Base-by-base conservation (phyloP, 2,329 filamentous ascomycete species). In the Fusarium sp. region DNA sequence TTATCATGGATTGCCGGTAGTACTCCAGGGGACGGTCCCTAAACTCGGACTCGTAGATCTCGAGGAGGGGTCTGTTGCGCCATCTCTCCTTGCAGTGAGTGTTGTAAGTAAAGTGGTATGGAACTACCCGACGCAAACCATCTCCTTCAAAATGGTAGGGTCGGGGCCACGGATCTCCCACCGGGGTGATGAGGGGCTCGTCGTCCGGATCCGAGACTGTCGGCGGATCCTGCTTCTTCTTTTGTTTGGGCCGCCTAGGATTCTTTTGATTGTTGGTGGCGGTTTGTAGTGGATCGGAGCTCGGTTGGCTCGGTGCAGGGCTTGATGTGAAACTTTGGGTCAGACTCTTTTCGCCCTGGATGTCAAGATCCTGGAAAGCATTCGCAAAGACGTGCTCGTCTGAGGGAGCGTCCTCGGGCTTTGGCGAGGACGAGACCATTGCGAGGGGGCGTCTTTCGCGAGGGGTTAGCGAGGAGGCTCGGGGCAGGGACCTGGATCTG, bases 81-180 rank as follows among this genome's bases (percentile, higher is more conserved):
- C 96, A 99, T 79, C 96, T 87, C 81, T 97, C 88, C 81, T 98
- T 99, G 84, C 93, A 96, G 82, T 89, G 94, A 1, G 95, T 98
- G 77, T 97, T 97, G 84, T 98, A 98, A 4, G 94, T 98, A 79
- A 87, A 98, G 78, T 96, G 89, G 77, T 99, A 98, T 5, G 95
- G 95, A 43, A 86, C 86, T 33, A 98, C 91, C 68, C 94, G 90
- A 51, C 94, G 91, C 65, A 99, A 83, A 10, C 93, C 94, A 72
- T 91, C 67, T 24, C 67, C 91, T 73, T 97, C 91, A 66, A 97
- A 84, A 74, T 91, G 92, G 80, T 98, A 98, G 1, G 94, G 94
- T 58, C 83, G 81, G 10, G 87, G 87, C 84, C 82, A 85, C 22
- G 80, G 70, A 53, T 81, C 77, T 31, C 75, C 76, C 7, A 74